Base-by-base conservation (phyloP, 352 stramenopile species). In the Phytophthora nicotianae region DNA sequence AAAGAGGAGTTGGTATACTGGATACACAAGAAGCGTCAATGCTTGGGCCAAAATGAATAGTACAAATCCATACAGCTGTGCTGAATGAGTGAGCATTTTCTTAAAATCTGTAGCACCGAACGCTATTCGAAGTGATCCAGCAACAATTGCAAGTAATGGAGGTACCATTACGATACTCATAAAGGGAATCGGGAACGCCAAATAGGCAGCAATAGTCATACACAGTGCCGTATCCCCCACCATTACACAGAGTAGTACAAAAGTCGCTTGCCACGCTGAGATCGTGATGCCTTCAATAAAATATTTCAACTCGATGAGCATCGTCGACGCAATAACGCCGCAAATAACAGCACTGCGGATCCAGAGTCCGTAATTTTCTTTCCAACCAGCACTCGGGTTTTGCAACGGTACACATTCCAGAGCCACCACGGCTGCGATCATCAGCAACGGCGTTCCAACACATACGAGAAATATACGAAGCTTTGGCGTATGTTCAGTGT, bases 11-110 rank as follows among this genome's bases (percentile, higher is more conserved):
- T 33, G 27, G 27, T 33, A 1, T 8, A 33, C 27, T 33, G 27
- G 27, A 33, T 33, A 86, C 1, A 86, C 32, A 23, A 72, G 33
- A 47, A 33, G 27, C 27, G 27, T 33, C 27, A 33, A 11, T 33
- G 27, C 27, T 11, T 33, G 27, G 27, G 27, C 27, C 27, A 33
- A 33, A 8, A 33, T 33, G 27, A 33, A 33, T 11, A 33, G 27
- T 11, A 78, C 42, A 32, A 66, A 53, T 1, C 55, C 38, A n/a
- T 21, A 43, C 4, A 70, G 29, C n/a, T 70, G 62, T 11, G 40
- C 56, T 24, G 19, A 27, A 8, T 65, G 55, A 6, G 16, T 24
- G 8, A 65, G 8, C 40, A 70, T 52, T 8, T 56, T 56, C 16
- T 42, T 47, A 14, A 70, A 65, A 4, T 21, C 41, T 26, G 14